Evolutionary conservation across 305 asterid species (phyloP).

Genomic region (Petunia hybrid): DNA sequence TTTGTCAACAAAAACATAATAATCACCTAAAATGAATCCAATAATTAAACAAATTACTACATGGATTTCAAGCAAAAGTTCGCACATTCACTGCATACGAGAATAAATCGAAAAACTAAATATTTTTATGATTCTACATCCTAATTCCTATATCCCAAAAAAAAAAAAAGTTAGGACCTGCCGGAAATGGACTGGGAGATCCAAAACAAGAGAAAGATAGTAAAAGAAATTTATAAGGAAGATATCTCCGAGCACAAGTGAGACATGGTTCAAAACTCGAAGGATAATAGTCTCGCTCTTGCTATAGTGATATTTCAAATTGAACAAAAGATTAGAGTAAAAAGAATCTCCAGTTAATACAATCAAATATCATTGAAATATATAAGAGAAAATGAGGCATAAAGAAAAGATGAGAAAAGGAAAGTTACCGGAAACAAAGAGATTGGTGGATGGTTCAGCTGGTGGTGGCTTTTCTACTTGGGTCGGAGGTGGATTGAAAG

Average conservation of each 20-base stretch:
- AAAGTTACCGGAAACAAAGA: constrained; percentile 67
- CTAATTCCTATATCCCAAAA: neutral
- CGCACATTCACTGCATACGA: neutral
- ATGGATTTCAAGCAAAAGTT: neutral
- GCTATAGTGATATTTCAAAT: too few species aligned
- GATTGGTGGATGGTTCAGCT: constrained; percentile 78
- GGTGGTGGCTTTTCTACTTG: constrained; percentile 62
- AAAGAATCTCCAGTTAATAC: too few species aligned
- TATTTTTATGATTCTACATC: neutral
- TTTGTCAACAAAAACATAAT: neutral
- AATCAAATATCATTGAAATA: too few species aligned
- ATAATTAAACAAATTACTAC: neutral
- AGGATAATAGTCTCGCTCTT: too few species aligned
- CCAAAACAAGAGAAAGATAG: neutral
- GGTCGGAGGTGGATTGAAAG: constrained; percentile 56
- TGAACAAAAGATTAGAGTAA: too few species aligned
- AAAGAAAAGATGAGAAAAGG: neutral
- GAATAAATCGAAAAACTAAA: neutral
- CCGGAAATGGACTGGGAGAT: neutral
- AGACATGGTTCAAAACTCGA: too few species aligned
- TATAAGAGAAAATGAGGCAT: neutral
- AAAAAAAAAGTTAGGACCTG: neutral
- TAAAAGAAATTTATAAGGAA: too few species aligned
- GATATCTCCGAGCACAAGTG: too few species aligned
- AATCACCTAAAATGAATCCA: neutral